These are phyloP conservation scores for Sabuloglossum arenarium DNA, from an alignment of 495 filamentous ascomycete genomes.

Conservation along the genomic window DNA sequence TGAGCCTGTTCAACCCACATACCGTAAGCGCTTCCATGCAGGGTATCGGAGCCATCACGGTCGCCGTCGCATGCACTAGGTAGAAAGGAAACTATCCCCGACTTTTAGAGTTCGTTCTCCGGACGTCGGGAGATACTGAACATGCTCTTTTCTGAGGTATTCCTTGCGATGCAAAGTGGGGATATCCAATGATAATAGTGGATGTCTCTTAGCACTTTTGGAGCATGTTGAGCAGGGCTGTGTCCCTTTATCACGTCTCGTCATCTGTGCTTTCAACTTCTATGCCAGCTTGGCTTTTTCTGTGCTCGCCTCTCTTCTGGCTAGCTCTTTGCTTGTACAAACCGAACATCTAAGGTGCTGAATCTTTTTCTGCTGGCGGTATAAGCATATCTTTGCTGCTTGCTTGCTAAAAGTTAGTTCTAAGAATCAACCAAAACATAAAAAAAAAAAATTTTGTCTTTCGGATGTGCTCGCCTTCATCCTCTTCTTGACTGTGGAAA, in stretches of 20 bases:
- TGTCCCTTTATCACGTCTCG: not conserved
- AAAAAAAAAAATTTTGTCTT: no score
- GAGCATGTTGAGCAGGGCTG: not conserved
- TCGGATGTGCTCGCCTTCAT: no score
- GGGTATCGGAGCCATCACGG: not conserved
- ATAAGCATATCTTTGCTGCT: no score
- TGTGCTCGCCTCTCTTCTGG: not conserved
- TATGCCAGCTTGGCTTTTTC: not conserved
- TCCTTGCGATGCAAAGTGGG: not conserved
- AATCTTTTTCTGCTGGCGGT: no score
- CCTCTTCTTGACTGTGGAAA: no score
- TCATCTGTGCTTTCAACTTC: not conserved
- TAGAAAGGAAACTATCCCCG: not conserved
- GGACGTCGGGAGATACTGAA: not conserved
- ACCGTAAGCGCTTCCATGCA: not conserved
- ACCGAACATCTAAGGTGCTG: not conserved
- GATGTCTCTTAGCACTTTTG: not conserved
- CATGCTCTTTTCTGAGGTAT: not conserved
- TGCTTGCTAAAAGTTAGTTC: no score
- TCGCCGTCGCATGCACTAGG: not conserved
- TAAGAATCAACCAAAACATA: no score
- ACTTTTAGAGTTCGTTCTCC: no score
- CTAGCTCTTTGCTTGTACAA: not conserved
- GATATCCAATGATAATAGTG: not conserved
- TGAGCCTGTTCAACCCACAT: not conserved